Evolutionary conservation across 108 stramenopile species (phyloP), one percentile per base, ranked within the genome.

Genomic region (Nitzschia sp.): DNA sequence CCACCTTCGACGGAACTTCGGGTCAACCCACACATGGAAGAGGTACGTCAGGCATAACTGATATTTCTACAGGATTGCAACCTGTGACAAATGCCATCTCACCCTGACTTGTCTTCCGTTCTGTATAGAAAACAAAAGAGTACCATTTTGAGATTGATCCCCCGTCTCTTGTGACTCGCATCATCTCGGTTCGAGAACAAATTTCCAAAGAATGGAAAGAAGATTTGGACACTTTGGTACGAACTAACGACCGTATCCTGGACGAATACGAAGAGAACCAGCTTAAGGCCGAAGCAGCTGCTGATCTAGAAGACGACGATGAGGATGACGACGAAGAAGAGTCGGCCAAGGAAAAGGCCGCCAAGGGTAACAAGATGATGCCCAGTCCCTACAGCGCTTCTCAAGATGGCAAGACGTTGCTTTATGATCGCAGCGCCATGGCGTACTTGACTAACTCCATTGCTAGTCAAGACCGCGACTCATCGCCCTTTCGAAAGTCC

Each of bases 111-210:
- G 38, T 42, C 38, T 42, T 42, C 38, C 38, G 6, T 42, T 42
- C 13, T 13, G 38, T 6, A 42, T 59, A 76, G 64, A 71, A 61
- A 36, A 55, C 64, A 34, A 46, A 55, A 24, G 74, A 75, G 26
- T 87, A 84, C 68, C 62, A 81, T 19, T 81, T 91, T 54, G 82
- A 86, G 29, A 88, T 94, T 47, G 80, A 82, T 23, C 93, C 93
- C 2, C 64, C 84, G 0, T 82, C 85, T 0, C 49, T 94, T 35
- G 85, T 83, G 5, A 75, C 75, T 33, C 67, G 93, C n/a, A 79
- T 94, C 21, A 47, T 94, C 32, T 70, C 85, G 0, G 88, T 94
- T 6, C 72, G 93, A 42, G 81, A 85, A 46, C 89, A 94, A 63
- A 78, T 94, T 33, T 86, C 87, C 3, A 25, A 56, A 4, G 93